Base-by-base conservation (phyloP, 441 rosid species). In the Populus trichocarpa region DNA sequence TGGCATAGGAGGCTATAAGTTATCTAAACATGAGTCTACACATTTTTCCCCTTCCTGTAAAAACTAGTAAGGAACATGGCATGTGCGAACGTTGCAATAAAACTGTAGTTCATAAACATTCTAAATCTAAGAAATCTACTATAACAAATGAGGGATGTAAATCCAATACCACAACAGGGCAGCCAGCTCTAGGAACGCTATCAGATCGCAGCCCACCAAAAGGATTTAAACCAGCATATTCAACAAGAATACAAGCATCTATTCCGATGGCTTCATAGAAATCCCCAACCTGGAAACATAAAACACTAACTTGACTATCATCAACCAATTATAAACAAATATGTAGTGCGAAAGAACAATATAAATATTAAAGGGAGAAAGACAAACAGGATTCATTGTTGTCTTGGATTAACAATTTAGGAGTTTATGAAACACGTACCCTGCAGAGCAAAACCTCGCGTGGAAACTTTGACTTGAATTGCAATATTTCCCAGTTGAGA, bases 201-300 rank as follows among this genome's bases (percentile, higher is more conserved):
- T 93, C 98, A 7, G 96, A 84, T 40, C 98, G 97, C 81, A 91
- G 82, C 80, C 98, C 98, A 69, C 99, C 99, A 85, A 94, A 94
- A 71, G 99, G 99, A 88, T 96, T 96, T 70, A 96, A 79, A 84
- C 99, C 99, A 85, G 98, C 99, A 84, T 88, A 90, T 84, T 96
- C 99, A 73, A 94, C 99, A 40, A 96, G 97, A 83, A 96, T 82
- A 79, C 99, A 96, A 42, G 98, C 98, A 91, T 96, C 99, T 78
- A 96, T 91, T 72, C 99, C 99, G 72, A 96, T 85, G 76, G 99
- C 92, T 84, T 96, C 99, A 84, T 94, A 96, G 84, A 96, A 94
- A 14, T 96, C 99, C 50, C 99, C 99, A 40, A 96, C 99, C 98
- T 96, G 89, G 36, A 64, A 76, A 74, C 33, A 57, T 28, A 61